Evolutionary conservation across 2,329 filamentous ascomycete genomes (phyloP), one percentile per base, ranked within the genome.

Genomic region (Alternaria ventricosa): DNA sequence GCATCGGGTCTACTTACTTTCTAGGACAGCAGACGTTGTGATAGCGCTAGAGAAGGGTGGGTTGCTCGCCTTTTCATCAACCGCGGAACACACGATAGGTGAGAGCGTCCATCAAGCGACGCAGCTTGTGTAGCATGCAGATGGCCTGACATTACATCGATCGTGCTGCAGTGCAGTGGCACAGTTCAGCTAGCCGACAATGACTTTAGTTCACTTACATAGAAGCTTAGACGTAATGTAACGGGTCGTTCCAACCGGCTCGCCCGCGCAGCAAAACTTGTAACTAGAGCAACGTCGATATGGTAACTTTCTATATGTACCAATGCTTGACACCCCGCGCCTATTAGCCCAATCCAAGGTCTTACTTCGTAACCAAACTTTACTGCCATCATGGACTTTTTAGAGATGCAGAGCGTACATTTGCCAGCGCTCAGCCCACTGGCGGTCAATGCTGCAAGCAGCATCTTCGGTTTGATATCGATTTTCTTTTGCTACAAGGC

Each of bases 401-500:
- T 63, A 22, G 59, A 63, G 44, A 45, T 63, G 23, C 59, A 62
- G 10, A 47, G 28, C n/a, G 6, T 51, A 41, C 53, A 55, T 44
- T n/a, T 64, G 33, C 41, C 58, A 20, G 25, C 46, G 22, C 27
- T 66, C 13, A 63, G 55, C 44, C 55, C 62, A 18, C 47, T 59
- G 36, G 30, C 53, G 6, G 56, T 65, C 43, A 67, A 65, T 36
- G 56, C 59, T 49, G 59, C 62, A 22, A 63, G 62, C 49, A 65
- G 62, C 45, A 28, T 67, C 22, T 55, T 67, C 56, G 65, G 65
- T 27, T 58, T 67, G 28, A 28, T 67, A 23, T 67, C 65, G 15
- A 55, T 67, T 22, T 44, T 65, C 28, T 50, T 67, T n/a, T 65
- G 55, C 44, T 65, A 65, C 36, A 64, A 55, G 33, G 62, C 65